Evolutionary conservation across 305 asterid species (phyloP).

Genomic region (Rubia tinctorum): DNA sequence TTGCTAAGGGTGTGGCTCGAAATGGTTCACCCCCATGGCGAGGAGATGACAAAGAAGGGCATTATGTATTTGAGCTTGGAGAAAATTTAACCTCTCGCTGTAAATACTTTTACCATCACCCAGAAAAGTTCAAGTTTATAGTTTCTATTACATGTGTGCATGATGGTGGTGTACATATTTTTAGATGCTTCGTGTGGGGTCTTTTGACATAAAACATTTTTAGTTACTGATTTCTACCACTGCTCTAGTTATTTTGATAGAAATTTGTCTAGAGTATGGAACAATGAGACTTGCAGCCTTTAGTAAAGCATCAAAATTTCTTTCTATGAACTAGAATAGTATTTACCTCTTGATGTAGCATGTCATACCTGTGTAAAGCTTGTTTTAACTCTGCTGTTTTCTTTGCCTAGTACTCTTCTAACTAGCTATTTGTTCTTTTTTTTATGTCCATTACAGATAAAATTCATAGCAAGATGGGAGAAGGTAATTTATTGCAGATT

Average conservation of each 20-base stretch:
- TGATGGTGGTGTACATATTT: neutral
- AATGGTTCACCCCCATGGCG: constrained; percentile 88
- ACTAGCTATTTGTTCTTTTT: neutral
- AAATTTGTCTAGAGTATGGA: neutral
- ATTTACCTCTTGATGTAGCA: neutral
- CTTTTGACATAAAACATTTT: no score
- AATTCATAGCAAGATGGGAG: constrained; percentile 93
- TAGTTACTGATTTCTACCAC: neutral
- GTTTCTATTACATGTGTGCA: neutral
- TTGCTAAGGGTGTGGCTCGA: constrained; percentile 68
- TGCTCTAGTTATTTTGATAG: neutral
- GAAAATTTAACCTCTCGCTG: constrained; percentile 97
- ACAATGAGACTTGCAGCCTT: neutral
- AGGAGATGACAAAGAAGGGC: constrained; percentile 97
- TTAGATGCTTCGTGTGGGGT: neutral
- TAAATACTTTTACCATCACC: constrained; percentile 58
- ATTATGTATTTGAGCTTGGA: constrained; percentile 92
- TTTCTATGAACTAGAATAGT: neutral
- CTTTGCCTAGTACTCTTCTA: neutral
- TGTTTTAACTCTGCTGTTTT: neutral
- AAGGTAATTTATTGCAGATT: constrained; percentile 30
- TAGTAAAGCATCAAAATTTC: neutral
- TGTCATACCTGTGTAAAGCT: neutral
- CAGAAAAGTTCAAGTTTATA: constrained; percentile 21
- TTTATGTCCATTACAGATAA: constrained; percentile 48